Evolutionary conservation across 768 basidiomycete species (phyloP), one percentile per base, ranked within the genome.

Genomic region (Gloeopeniophorella convolvens): DNA sequence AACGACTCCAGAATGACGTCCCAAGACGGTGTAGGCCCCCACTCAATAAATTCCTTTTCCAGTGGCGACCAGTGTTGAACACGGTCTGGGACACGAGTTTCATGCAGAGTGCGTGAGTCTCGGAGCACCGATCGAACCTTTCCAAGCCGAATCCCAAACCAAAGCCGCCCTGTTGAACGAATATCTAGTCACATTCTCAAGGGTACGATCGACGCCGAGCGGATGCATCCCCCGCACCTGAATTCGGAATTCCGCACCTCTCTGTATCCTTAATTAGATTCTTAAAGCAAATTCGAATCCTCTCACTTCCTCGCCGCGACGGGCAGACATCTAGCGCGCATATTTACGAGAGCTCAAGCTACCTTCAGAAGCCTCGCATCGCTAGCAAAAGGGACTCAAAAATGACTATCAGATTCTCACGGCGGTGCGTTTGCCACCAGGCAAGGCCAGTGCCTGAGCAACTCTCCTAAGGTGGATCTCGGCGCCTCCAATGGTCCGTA

Each of bases 381-480:
- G 5, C 24, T 24, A 27, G 16, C 31, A 39, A 21, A 12, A 13
- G 20, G n/a, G 28, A 28, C 32, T 37, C n/a, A n/a, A n/a, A 30
- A 33, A 9, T 13, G 16, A 44, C 30, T 37, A 15, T 21, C 35
- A 11, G 40, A 48, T 48, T 20, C 5, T 39, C 35, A 48, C 27
- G 46, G 33, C 41, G 46, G 46, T 21, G 35, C 26, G 9, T 47
- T 28, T 52, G 23, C 16, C 45, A 16, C 32, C 39, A 35, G 35
- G 45, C 30, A 31, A 40, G 26, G 33, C 10, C 15, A 36, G 55
- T 56, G 51, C 51, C 45, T 56, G 55, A 34, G 35, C 18, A 23
- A 44, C 51, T n/a, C n/a, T 53, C 54, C 51, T 47, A 47, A 33
- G 45, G 36, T 48, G 41, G 54, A 46, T 47, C 50, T 55, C 32